phyloP scores from a whole-genome alignment of 2,329 filamentous ascomycete species.

The Aspergillus pseudoterreus region DNA sequence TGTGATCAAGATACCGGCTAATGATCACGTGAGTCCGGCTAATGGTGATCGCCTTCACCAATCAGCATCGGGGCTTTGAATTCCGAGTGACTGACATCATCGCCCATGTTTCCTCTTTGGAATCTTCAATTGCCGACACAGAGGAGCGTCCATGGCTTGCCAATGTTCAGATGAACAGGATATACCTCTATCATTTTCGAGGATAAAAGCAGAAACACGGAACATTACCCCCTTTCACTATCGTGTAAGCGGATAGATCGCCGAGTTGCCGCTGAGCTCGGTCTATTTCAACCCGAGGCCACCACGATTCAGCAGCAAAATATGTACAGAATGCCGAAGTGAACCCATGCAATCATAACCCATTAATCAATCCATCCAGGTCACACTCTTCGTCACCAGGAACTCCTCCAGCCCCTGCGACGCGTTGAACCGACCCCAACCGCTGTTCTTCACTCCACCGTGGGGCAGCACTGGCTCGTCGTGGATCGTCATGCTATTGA shows the following conservation, averaged over 20 bases:
- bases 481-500: conserved; percentile 63
- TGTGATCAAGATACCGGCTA: not conserved
- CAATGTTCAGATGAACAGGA: no score
- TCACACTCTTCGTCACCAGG: conserved; percentile 60
- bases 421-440: conserved; percentile 57
- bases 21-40: conserved; percentile 11
- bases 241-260: not conserved
- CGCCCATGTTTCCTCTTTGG: conserved; percentile 2
- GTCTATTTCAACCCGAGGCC: not conserved
- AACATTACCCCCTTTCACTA: not conserved
- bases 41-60: conserved; percentile 5
- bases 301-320: not conserved
- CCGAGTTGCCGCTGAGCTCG: not conserved
- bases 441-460: conserved; percentile 60
- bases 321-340: conserved; percentile 2
- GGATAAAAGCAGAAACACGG: no score
- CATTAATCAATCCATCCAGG: conserved; percentile 46
- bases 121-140: conserved; percentile 3
- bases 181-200: no score
- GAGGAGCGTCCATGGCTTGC: not conserved
- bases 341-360: not conserved
- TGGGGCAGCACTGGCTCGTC: conserved; percentile 61
- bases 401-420: conserved; percentile 56
- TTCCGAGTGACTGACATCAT: conserved; percentile 10
- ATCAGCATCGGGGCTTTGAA: conserved; percentile 2